A percentile compares a stretch with the other conserved stretches of the same genome.
Conservation (phyloP, 345 rosid genomes). For the Gossypium ekmanianum region DNA sequence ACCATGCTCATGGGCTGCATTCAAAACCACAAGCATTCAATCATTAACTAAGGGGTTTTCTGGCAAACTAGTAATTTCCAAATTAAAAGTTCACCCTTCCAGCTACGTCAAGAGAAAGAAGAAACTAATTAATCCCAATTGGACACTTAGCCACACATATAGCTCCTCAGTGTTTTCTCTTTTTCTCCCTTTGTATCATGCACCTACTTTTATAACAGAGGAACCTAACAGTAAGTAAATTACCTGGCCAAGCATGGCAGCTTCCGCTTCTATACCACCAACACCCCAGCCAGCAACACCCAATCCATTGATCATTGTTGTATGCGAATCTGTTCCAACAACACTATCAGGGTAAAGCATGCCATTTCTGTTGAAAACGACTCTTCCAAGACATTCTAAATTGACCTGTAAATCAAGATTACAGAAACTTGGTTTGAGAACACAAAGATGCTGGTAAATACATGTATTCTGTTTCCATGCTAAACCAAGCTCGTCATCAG, state of each 20-base stretch:
- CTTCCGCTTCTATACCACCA: slow-evolving; percentile 96
- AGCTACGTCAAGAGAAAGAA: neutral
- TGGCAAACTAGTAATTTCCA: neutral
- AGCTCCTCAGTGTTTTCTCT: neutral
- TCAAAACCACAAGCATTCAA: slow-evolving; percentile 6
- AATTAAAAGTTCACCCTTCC: neutral
- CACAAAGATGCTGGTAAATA: neutral
- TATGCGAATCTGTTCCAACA: slow-evolving; percentile 94
- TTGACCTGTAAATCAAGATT: slow-evolving; percentile 57
- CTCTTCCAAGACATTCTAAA: slow-evolving; percentile 88
- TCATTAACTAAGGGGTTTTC: neutral
- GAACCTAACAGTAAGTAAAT: slow-evolving; percentile 8
- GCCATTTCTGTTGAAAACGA: slow-evolving; percentile 76
- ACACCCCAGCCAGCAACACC: slow-evolving; percentile 99
- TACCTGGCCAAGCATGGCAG: slow-evolving; percentile 98
- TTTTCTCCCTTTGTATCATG: slow-evolving; percentile 78
- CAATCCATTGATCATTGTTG: slow-evolving; percentile 94
- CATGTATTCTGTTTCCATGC: neutral
- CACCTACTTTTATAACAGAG: slow-evolving; percentile 44
- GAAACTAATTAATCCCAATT: neutral
- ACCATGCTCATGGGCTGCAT: slow-evolving; percentile 99
- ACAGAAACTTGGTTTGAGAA: neutral
- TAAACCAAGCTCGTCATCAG: neutral
- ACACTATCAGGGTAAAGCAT: slow-evolving; percentile 90
- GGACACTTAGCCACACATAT: neutral